Percentiles rank a stretch among this genome's conserved stretches.
Conservation (phyloP, 345 rosid genomes). For the Eucalyptus fibrosa region DNA sequence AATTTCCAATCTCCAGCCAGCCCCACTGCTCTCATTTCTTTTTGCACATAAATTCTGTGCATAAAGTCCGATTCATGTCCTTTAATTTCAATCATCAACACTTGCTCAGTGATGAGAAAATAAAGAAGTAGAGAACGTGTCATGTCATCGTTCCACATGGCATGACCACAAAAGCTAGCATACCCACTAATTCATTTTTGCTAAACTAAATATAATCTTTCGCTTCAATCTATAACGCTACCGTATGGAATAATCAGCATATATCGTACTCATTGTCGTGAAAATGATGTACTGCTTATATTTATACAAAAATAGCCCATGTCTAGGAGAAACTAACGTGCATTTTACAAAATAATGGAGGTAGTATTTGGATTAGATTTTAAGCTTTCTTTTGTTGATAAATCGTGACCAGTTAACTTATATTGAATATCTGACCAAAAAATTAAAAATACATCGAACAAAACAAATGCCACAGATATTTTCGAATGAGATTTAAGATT, state of each 20-base stretch:
- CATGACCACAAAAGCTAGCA: background rate
- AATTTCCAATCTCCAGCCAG: background rate
- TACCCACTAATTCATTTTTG: background rate
- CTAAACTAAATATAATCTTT: background rate
- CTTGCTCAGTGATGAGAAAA: background rate
- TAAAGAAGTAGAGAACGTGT: background rate
- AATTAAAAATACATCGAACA: background rate
- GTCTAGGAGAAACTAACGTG: background rate
- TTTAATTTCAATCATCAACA: background rate
- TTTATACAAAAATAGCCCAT: background rate
- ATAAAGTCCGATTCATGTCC: background rate
- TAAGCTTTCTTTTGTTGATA: background rate
- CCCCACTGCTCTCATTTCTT: background rate
- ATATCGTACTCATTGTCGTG: background rate
- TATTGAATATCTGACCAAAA: background rate
- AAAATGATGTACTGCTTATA: background rate
- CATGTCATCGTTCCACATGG: background rate
- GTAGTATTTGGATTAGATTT: background rate
- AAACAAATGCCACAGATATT: background rate
- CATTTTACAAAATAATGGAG: background rate
- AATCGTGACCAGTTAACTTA: background rate
- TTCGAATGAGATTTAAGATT: background rate
- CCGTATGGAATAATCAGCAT: background rate
- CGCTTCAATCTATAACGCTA: background rate
- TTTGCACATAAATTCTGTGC: background rate